A percentile compares a stretch with the other conserved stretches of the same genome.
These are phyloP conservation scores for Yamadazyma dendronema DNA, from an alignment of 1,139 yeast genomes.

Conservation along the genomic window DNA sequence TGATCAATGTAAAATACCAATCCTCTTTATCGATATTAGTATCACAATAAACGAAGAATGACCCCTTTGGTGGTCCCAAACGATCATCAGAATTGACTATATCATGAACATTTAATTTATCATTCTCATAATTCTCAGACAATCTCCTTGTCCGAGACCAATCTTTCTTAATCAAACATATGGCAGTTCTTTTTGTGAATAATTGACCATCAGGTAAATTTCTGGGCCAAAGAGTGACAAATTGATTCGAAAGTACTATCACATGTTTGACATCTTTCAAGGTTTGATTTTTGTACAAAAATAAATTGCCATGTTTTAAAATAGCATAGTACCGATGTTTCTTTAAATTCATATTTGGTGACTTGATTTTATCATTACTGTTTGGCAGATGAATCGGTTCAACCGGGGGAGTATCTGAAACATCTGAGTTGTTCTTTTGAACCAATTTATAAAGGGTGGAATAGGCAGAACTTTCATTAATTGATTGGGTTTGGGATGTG, in stretches of 20 bases:
- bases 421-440: conserved; percentile 24
- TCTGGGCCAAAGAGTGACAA: conserved; percentile 88
- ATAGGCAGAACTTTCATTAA: conserved; percentile 51
- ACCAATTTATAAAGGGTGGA: conserved; percentile 60
- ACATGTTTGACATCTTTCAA: conserved; percentile 74
- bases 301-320: conserved; percentile 80
- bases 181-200: conserved; percentile 76
- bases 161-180: conserved; percentile 57
- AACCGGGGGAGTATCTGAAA: conserved; percentile 1
- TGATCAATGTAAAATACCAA: conserved; percentile 82
- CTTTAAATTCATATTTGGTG: conserved; percentile 22
- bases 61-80: conserved; percentile 46
- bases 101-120: conserved; percentile 20
- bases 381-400: conserved; percentile 5
- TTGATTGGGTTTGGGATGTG: conserved; percentile 32
- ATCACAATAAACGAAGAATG: conserved; percentile 75
- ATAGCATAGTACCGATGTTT: conserved; percentile 69
- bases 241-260: conserved; percentile 66
- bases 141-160: conserved; percentile 29
- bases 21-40: conserved; percentile 83
- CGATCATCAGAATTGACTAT: conserved; percentile 20
- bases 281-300: conserved; percentile 70
- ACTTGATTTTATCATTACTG: conserved; percentile 7
- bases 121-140: conserved; percentile 23
- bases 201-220: conserved; percentile 67